phyloP scores from a whole-genome alignment of 2,329 filamentous ascomycete genomes.

The Ophiostoma novo-ulmi region DNA sequence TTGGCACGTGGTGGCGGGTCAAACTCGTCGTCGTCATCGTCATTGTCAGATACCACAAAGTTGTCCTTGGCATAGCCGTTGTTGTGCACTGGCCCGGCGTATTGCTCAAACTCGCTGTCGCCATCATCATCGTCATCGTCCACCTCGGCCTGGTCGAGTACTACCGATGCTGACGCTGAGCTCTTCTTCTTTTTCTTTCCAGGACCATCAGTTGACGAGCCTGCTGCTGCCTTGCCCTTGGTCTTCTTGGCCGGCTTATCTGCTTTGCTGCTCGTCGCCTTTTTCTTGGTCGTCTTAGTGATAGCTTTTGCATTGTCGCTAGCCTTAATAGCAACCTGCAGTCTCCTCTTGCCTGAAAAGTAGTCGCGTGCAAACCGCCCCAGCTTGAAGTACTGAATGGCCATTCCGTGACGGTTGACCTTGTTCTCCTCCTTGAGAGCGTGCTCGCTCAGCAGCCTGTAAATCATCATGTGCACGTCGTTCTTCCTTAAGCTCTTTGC shows the following conservation, averaged over 20 bases:
- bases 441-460: conserved; percentile 66
- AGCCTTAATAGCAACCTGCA: conserved; percentile 40
- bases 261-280: neutral
- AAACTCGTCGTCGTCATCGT: conserved; percentile 33
- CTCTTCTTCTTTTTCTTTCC: conserved; percentile 16
- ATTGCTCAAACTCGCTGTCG: conserved; percentile 38
- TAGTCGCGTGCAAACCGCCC: conserved; percentile 43
- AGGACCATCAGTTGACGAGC: neutral
- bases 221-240: neutral
- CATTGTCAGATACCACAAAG: conserved; percentile 41
- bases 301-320: conserved; percentile 26
- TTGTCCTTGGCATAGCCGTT: conserved; percentile 45
- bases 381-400: conserved; percentile 64
- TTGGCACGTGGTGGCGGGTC: neutral
- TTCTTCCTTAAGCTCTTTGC: conserved; percentile 66
- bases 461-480: conserved; percentile 79
- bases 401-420: conserved; percentile 60
- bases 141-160: conserved; percentile 35
- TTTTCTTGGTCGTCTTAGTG: conserved; percentile 13
- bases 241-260: conserved; percentile 24
- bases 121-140: conserved; percentile 37
- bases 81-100: conserved; percentile 33
- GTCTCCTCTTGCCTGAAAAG: conserved; percentile 41
- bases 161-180: conserved; percentile 22
- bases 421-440: conserved; percentile 67